Conservation (phyloP, 176 grass and related monocot genomes). For the Carex parvula region DNA sequence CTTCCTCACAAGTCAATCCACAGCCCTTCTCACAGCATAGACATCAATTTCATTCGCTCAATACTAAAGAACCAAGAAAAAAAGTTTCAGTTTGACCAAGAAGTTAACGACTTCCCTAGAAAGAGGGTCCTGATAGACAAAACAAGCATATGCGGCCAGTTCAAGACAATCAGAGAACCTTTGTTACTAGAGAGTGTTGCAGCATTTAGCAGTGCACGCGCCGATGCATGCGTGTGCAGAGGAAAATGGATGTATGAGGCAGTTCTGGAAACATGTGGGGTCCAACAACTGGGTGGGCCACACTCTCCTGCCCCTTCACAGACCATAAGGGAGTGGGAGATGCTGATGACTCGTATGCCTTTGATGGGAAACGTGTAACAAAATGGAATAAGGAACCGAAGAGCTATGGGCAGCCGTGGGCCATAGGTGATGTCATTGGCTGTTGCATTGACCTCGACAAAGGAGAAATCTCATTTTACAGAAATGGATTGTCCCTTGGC, state of each 20-base stretch:
- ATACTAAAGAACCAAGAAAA: slow-evolving; percentile 45
- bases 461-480: slow-evolving; percentile 57
- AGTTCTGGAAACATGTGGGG: slow-evolving; percentile 68
- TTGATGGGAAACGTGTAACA: slow-evolving; percentile 63
- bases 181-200: slow-evolving; percentile 64
- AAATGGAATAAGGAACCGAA: slow-evolving; percentile 79
- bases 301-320: slow-evolving; percentile 54
- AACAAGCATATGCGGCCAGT: slow-evolving; percentile 54
- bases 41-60: slow-evolving; percentile 45
- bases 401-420: slow-evolving; percentile 65
- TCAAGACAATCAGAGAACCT: slow-evolving; percentile 54
- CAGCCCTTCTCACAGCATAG: slow-evolving; percentile 27
- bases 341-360: slow-evolving; percentile 74
- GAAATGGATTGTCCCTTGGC: slow-evolving; percentile 68
- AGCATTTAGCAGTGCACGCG: slow-evolving; percentile 64
- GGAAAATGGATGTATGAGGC: slow-evolving; percentile 94
- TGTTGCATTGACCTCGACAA: slow-evolving; percentile 74
- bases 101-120: slow-evolving; percentile 11
- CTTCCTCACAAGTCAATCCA: slow-evolving; percentile 57
- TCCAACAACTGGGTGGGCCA: slow-evolving; percentile 82
- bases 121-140: slow-evolving; percentile 50
- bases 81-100: slow-evolving; percentile 37
- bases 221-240: slow-evolving; percentile 53
- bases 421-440: slow-evolving; percentile 75
- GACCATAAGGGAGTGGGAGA: slow-evolving; percentile 80